Conservation (phyloP, 768 basidiomycete species). For the Tylopilus cervinicoccineus region DNA sequence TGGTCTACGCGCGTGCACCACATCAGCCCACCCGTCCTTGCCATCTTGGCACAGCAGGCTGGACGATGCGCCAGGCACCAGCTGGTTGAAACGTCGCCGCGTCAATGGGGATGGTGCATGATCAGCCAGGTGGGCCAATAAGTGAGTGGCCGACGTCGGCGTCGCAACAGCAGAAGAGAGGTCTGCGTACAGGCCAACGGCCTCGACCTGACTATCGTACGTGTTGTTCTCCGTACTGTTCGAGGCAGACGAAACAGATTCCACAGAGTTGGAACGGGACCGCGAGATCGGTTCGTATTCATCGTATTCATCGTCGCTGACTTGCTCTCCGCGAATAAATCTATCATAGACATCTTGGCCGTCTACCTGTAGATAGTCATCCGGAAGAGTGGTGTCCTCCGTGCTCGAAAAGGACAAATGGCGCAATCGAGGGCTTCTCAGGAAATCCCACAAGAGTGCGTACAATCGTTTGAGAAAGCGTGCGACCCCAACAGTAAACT, state of each 20-base stretch:
- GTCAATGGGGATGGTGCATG: slow-evolving; percentile 44
- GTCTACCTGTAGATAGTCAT: slow-evolving; percentile 12
- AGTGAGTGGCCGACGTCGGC: slow-evolving; percentile 37
- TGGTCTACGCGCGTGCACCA: slow-evolving; percentile 26
- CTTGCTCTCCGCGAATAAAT: slow-evolving; percentile 57
- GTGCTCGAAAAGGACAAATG: slow-evolving; percentile 2
- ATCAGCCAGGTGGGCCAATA: slow-evolving; percentile 53
- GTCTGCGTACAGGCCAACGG: slow-evolving; percentile 51
- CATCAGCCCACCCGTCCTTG: slow-evolving; percentile 27
- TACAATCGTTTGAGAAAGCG: slow-evolving; percentile 25
- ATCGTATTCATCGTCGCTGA: slow-evolving; percentile 48
- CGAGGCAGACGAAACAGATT: slow-evolving; percentile 22
- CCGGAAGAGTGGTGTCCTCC: slow-evolving; percentile 4
- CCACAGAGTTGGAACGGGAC: slow-evolving; percentile 19
- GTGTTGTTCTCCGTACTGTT: slow-evolving; percentile 31
- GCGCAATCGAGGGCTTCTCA: slow-evolving; percentile 14
- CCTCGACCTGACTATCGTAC: slow-evolving; percentile 35
- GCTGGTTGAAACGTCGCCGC: slow-evolving; percentile 40
- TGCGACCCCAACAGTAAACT: slow-evolving; percentile 30
- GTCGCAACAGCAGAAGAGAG: slow-evolving; percentile 36
- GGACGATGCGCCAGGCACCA: slow-evolving; percentile 29
- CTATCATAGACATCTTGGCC: slow-evolving; percentile 46
- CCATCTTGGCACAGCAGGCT: slow-evolving; percentile 6
- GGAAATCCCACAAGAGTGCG: slow-evolving; percentile 13
- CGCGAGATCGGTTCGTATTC: slow-evolving; percentile 29